These are phyloP conservation scores for Xylaria arbuscula DNA, from an alignment of 2,329 filamentous ascomycete species.

Conservation along the genomic window DNA sequence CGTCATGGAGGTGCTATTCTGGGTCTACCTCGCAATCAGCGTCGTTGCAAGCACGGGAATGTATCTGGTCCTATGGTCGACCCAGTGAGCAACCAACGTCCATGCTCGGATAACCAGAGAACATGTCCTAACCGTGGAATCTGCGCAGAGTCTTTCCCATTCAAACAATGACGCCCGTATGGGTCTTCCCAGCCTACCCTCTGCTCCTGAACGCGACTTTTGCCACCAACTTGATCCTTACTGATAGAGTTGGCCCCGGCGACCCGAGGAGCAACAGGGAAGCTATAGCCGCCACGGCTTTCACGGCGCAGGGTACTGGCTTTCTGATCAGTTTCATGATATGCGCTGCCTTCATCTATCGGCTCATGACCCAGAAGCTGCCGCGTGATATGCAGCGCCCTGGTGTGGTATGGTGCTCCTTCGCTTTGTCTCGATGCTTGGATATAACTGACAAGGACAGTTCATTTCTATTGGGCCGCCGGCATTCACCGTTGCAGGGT, in stretches of 20 bases:
- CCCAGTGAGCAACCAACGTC: constrained; percentile 54
- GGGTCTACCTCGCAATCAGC: constrained; percentile 77
- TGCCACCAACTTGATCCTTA: constrained; percentile 67
- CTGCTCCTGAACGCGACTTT: constrained; percentile 81
- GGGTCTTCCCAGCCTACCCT: constrained; percentile 89
- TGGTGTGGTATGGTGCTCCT: constrained; percentile 66
- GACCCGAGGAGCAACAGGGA: constrained; percentile 54
- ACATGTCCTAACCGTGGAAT: not conserved
- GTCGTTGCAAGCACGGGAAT: constrained; percentile 74
- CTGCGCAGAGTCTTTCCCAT: constrained; percentile 68
- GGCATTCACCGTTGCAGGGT: constrained; percentile 65
- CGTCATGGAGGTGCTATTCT: constrained; percentile 75
- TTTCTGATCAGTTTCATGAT: constrained; percentile 78
- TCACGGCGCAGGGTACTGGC: constrained; percentile 65
- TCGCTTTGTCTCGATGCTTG: not conserved
- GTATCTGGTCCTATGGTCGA: constrained; percentile 78
- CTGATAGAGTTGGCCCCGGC: constrained; percentile 49
- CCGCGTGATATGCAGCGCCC: constrained; percentile 80
- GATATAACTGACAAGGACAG: constrained; percentile 49
- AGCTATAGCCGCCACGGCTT: constrained; percentile 61
- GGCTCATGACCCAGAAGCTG: constrained; percentile 88
- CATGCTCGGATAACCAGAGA: not conserved
- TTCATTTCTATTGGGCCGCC: constrained; percentile 85
- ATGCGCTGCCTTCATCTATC: constrained; percentile 84
- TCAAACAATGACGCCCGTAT: constrained; percentile 86